Conservation (phyloP, 140 eudicot genomes). For the Senecio squalidus region DNA sequence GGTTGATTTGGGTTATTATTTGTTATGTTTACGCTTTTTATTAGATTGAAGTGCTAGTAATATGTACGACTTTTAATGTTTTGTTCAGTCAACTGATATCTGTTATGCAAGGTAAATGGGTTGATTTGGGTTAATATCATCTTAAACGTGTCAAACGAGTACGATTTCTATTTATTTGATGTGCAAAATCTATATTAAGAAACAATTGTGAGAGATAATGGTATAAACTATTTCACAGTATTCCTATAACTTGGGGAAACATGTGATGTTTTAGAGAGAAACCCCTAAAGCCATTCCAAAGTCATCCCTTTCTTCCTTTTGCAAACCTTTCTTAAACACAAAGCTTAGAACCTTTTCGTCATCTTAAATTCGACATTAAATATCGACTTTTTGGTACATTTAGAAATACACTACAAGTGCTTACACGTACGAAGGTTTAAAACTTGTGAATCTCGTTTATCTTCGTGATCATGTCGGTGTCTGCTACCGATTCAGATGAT, state of each 20-base stretch:
- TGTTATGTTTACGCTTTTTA: conserved; percentile 17
- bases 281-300: conserved; percentile 69
- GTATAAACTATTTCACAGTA: background rate
- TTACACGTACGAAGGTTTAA: background rate
- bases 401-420: background rate
- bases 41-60: conserved; percentile 10
- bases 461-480: conserved; percentile 45
- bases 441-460: background rate
- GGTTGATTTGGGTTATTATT: no score
- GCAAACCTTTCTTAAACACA: conserved; percentile 33
- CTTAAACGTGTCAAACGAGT: no score
- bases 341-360: conserved; percentile 40
- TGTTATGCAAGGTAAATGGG: no score
- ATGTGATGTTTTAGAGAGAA: background rate
- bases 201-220: background rate
- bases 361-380: conserved; percentile 8
- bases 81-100: background rate
- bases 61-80: conserved; percentile 1
- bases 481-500: conserved; percentile 58
- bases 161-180: conserved; percentile 5
- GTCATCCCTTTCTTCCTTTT: conserved; percentile 67
- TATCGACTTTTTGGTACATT: background rate
- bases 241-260: conserved; percentile 13
- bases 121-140: no score
- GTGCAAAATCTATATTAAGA: background rate